phyloP scores from a whole-genome alignment of 192 early-diverging fungal species.

The Podila minutissima region DNA sequence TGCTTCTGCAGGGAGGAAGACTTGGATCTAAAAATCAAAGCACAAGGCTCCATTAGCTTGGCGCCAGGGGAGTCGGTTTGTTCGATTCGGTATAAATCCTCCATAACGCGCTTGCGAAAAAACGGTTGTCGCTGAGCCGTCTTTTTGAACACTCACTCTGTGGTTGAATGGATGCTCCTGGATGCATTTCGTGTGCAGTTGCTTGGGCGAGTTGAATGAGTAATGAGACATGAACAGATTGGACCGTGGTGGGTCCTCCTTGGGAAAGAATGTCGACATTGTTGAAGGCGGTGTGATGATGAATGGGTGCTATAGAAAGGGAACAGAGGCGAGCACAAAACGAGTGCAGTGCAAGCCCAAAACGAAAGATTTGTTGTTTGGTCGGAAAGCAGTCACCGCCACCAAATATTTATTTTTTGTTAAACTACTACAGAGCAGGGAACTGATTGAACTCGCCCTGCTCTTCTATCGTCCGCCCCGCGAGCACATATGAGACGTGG shows the following conservation, averaged over 20 bases:
- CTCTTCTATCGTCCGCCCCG: conserved; percentile 58
- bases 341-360: no score
- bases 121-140: neutral
- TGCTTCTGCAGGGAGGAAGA: conserved; percentile 18
- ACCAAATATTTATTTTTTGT: no score
- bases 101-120: conserved; percentile 7
- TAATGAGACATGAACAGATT: conserved; percentile 47
- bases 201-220: conserved; percentile 39
- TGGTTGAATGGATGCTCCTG: conserved; percentile 53
- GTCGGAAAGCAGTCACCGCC: no score
- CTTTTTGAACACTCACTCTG: conserved; percentile 12
- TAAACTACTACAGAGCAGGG: conserved; percentile 3
- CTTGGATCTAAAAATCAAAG: conserved; percentile 22
- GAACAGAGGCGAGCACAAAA: neutral
- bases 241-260: conserved; percentile 23
- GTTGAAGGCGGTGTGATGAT: neutral
- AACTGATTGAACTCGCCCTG: conserved; percentile 53
- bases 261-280: conserved; percentile 46
- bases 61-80: neutral
- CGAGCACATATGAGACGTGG: conserved; percentile 56
- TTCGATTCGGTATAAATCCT: neutral
- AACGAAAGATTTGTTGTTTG: no score
- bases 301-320: neutral
- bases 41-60: neutral
- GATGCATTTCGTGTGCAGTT: conserved; percentile 32